A percentile compares a stretch with the other conserved stretches of the same genome.
Conservation (phyloP, 2,329 filamentous ascomycete genomes). For the Bipolaris oryzae region DNA sequence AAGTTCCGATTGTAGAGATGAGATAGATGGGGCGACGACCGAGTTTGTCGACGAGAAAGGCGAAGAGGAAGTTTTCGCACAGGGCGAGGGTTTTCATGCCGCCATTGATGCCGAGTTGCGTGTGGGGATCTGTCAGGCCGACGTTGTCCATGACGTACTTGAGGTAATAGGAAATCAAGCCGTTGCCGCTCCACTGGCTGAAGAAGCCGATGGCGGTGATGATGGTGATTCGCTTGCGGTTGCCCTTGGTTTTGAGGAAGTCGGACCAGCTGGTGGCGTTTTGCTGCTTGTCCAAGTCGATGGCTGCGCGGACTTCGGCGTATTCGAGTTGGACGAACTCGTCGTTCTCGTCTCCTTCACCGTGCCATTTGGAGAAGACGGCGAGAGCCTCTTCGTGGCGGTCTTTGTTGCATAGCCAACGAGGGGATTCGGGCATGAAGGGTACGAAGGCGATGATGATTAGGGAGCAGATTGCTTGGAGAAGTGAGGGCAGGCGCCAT, state of each 20-base stretch:
- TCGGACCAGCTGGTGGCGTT: constrained; percentile 14
- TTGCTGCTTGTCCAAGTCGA: constrained; percentile 29
- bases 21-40: constrained; percentile 55
- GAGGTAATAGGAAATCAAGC: constrained; percentile 48
- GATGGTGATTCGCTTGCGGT: constrained; percentile 50
- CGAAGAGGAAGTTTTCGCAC: constrained; percentile 38
- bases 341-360: constrained; percentile 47
- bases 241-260: constrained; percentile 41
- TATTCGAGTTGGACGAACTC: constrained; percentile 22
- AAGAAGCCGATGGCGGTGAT: constrained; percentile 47
- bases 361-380: constrained; percentile 62
- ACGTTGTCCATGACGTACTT: constrained; percentile 47
- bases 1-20: constrained; percentile 51
- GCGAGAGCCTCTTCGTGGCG: constrained; percentile 60
- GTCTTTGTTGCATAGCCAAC: constrained; percentile 63
- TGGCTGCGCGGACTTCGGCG: constrained; percentile 19
- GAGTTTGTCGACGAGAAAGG: constrained; percentile 46
- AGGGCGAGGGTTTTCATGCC: constrained; percentile 51
- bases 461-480: constrained; percentile 56
- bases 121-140: constrained; percentile 44
- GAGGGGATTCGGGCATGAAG: constrained; percentile 62
- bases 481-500: constrained; percentile 56
- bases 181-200: constrained; percentile 50
- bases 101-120: constrained; percentile 48
- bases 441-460: constrained; percentile 48